Conservation (phyloP, 352 stramenopile genomes). For the Discostella stelligera region DNA sequence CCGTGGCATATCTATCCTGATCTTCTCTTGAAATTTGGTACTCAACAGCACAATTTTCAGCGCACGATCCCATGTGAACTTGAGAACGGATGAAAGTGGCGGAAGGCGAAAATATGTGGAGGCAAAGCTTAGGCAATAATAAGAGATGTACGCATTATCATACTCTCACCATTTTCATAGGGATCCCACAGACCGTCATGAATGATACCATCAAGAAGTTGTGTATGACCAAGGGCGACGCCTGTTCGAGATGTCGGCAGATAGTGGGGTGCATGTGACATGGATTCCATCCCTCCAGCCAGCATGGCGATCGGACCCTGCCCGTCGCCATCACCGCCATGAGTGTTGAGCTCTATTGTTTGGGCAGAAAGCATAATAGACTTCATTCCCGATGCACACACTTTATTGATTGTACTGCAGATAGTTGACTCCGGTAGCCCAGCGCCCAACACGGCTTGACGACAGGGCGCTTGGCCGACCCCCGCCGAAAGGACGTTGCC, state of each 20-base stretch:
- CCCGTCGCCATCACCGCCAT: background rate
- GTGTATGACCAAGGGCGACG: conserved; percentile 87
- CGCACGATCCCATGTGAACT: conserved; percentile 94
- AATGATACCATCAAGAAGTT: conserved; percentile 90
- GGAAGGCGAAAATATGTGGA: background rate
- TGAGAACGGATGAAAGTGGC: background rate
- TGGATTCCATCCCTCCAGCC: conserved; percentile 95
- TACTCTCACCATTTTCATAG: conserved; percentile 89
- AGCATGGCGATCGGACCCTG: conserved; percentile 82
- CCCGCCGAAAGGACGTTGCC: conserved; percentile 96
- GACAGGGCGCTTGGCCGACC: conserved; percentile 93
- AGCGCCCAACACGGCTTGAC: conserved; percentile 86
- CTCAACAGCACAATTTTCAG: conserved; percentile 90
- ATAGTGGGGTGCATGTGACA: conserved; percentile 98
- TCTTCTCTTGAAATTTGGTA: conserved; percentile 90
- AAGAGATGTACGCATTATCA: conserved; percentile 1
- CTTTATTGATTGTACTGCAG: conserved; percentile 98
- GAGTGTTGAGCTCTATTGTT: conserved; percentile 47
- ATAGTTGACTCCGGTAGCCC: conserved; percentile 90
- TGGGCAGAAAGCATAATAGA: conserved; percentile 85
- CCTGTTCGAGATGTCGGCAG: conserved; percentile 89
- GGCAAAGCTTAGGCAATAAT: conserved; percentile 33
- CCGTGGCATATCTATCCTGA: conserved; percentile 93
- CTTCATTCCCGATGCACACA: conserved; percentile 88
- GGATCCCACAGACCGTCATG: conserved; percentile 96